These are phyloP conservation scores for Paratinospora sagittata DNA, from an alignment of 164 flowering plant species.

Conservation along the genomic window DNA sequence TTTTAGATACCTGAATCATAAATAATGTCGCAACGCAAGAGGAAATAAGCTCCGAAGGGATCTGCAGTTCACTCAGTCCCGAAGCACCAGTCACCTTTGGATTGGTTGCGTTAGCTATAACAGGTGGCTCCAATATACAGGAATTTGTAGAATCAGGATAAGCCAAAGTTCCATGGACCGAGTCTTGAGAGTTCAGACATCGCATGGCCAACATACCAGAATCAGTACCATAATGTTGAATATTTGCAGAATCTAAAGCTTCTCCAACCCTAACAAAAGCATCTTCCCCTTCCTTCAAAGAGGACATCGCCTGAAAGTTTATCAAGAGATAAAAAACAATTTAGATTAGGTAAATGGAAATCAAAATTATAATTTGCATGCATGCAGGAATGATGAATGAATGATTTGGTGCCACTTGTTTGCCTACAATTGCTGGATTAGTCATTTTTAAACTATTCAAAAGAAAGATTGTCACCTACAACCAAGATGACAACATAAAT, in stretches of 20 bases:
- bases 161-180: constrained; percentile 16
- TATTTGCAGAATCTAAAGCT: constrained; percentile 37
- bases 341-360: neutral
- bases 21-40: constrained; percentile 55
- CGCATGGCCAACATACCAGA: constrained; percentile 22
- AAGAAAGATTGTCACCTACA: neutral
- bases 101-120: constrained; percentile 18
- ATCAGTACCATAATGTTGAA: constrained; percentile 25
- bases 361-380: neutral
- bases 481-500: neutral
- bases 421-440: neutral
- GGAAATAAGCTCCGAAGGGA: constrained; percentile 48
- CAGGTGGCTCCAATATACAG: constrained; percentile 16
- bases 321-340: neutral
- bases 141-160: constrained; percentile 23
- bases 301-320: constrained; percentile 36
- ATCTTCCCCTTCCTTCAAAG: constrained; percentile 38
- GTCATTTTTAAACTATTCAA: neutral
- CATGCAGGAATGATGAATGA: neutral
- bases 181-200: constrained; percentile 19
- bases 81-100: constrained; percentile 17
- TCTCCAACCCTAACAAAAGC: constrained; percentile 38
- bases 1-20: constrained; percentile 52
- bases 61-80: constrained; percentile 23
- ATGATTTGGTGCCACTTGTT: neutral